Percentiles rank a stretch among this genome's conserved stretches.
Conservation (phyloP, 139 green algal genomes). For the Auxenochlorella pyrenoidosa region DNA sequence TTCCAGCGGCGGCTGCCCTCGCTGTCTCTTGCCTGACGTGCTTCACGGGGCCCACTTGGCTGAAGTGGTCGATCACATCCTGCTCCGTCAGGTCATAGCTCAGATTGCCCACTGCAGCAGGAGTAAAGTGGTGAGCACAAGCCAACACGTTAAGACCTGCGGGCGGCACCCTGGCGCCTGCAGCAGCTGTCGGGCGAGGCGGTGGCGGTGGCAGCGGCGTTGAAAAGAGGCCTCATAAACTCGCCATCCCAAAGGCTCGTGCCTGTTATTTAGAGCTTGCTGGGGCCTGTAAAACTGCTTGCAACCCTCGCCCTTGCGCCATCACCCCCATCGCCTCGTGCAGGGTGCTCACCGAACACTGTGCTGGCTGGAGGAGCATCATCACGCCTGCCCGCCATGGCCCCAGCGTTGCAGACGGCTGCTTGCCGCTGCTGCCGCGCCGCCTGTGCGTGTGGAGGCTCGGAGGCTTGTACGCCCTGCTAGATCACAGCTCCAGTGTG, state of each 20-base stretch:
- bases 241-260: too few species aligned
- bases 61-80: constrained; percentile 54
- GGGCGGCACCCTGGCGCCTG: too few species aligned
- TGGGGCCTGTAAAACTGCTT: too few species aligned
- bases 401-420: too few species aligned
- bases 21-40: constrained; percentile 12
- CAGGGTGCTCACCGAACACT: constrained; percentile 23
- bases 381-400: background rate
- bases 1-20: background rate
- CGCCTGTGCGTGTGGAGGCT: too few species aligned
- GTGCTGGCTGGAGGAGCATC: constrained; percentile 23
- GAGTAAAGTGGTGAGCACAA: background rate
- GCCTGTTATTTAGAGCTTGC: too few species aligned
- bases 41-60: constrained; percentile 52
- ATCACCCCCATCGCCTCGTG: background rate
- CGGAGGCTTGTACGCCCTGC: too few species aligned
- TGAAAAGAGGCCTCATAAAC: background rate
- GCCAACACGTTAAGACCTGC: background rate
- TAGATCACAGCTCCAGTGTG: too few species aligned
- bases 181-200: background rate
- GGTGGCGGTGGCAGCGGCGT: background rate
- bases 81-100: constrained; percentile 52
- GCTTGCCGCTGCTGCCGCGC: too few species aligned
- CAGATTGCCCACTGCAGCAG: constrained; percentile 50
- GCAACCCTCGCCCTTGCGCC: background rate